Evolutionary conservation across 192 early-diverging fungal genomes (phyloP), one percentile per base, ranked within the genome.

Genomic region (Linnemannia exigua): DNA sequence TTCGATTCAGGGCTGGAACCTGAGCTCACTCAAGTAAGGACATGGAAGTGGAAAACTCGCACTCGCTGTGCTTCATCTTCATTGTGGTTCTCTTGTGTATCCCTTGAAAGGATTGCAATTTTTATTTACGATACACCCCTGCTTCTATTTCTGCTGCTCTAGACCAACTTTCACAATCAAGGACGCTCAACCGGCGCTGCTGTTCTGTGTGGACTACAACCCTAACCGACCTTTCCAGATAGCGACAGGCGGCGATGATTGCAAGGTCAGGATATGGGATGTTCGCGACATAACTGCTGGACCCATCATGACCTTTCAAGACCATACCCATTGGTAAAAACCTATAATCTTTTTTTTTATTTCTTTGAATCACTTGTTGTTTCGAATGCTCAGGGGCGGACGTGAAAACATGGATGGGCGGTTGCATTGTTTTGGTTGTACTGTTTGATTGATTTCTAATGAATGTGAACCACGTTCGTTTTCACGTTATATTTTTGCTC

Each of bases 221-320:
- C 93, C 95, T 8, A 97, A 98, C 83, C 91, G 95, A 75, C 96
- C 97, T 8, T 91, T 96, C 78, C 91, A 95, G 51, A 73, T 99
- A 36, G 97, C 92, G 0, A 95, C 97, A 0, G 95, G 93, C 48
- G 97, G 96, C n/a, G 94, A 97, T 79, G 98, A 99, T 88, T 93
- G 96, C 52, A 81, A 84, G 14, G 89, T 99, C n/a, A 92, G 95
- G 63, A 91, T 98, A 70, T 99, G 98, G 98, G 98, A 99, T 79
- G 72, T 90, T 0, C 90, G 98, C 22, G 90, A 92, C 28, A 73
- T 90, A 0, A 69, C 78, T 0, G 25, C 70, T 12, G 76, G 80
- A 3, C 91, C 95, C 0, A 67, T 98, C 1, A 90, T 96, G 80
- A 91, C 92, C 11, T 86, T 98, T 7, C 88, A 90, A 25, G 91